Base-by-base conservation (phyloP, 331 rosid genomes). In the Spiraea crenata region DNA sequence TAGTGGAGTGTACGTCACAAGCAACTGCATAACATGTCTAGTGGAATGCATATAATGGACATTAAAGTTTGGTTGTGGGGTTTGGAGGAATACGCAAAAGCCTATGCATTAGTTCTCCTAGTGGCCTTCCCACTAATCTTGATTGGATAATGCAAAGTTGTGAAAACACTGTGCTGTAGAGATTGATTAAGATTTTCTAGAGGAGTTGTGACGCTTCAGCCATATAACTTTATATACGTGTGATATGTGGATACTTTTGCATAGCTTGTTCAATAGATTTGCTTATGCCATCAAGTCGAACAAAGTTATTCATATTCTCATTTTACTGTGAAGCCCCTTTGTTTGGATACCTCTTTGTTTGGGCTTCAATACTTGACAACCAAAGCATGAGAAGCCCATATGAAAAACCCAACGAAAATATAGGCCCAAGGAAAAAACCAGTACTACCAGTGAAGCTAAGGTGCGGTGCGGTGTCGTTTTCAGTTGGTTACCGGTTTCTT, bases 21-120 rank as follows among this genome's bases (percentile, higher is more conserved):
- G 77, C 74, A 42, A 39, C 25, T 70, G 66, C 57, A 34, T 62
- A n/a, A 25, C 48, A 40, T 39, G 49, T 69, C 9, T 69, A 12
- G 70, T 74, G 83, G 80, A 70, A 51, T 57, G 40, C 35, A 2
- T 17, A 42, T 46, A 64, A 72, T 79, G 77, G 77, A 79, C 80
- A 63, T 40, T 63, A 40, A 39, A 69, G 51, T 42, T 45, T 31
- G 49, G 56, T 3, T 52, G 65, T 35, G 49, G 67, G 71, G 58
- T 38, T 25, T 46, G 60, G 42, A 50, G 10, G 15, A 20, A 44
- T 46, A 20, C 19, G 76, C 50, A 70, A 76, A 70, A 73, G 74
- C 31, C 17, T 7, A 51, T 58, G 58, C 34, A 47, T 63, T 70
- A 76, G 54, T 34, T 38, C n/a, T n/a, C n/a, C n/a, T 4, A 5